Conservation (phyloP, 176 grass and related monocot species). For the Oryza brachyantha region DNA sequence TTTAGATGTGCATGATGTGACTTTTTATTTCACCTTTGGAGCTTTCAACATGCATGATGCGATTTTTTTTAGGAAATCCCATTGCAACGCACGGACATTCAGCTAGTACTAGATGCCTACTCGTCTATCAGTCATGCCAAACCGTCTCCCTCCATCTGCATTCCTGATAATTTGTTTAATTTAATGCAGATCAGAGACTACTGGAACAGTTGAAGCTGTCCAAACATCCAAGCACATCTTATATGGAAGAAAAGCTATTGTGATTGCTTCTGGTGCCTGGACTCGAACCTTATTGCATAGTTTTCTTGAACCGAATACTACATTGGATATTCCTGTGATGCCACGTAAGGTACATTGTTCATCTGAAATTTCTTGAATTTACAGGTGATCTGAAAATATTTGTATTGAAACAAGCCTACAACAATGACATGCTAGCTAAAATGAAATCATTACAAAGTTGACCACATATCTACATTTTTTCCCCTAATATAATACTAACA, state of each 20-base stretch:
- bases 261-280: slow-evolving; percentile 86
- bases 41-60: too few relatives aligned
- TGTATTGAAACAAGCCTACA: not conserved
- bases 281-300: slow-evolving; percentile 64
- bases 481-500: slow-evolving; percentile 6
- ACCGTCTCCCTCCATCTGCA: not conserved
- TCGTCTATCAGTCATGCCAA: not conserved
- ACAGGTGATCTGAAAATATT: slow-evolving; percentile 10
- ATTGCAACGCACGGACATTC: too few relatives aligned
- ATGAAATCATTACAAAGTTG: slow-evolving; percentile 3
- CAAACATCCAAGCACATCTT: slow-evolving; percentile 79
- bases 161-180: slow-evolving; percentile 20
- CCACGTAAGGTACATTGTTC: slow-evolving; percentile 72
- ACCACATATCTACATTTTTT: not conserved
- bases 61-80: too few relatives aligned
- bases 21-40: too few relatives aligned
- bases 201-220: slow-evolving; percentile 74
- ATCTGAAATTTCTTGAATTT: slow-evolving; percentile 26
- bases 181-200: slow-evolving; percentile 59
- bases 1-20: too few relatives aligned
- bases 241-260: slow-evolving; percentile 73
- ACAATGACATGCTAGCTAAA: slow-evolving; percentile 3
- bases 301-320: slow-evolving; percentile 52
- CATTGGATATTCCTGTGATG: slow-evolving; percentile 74
- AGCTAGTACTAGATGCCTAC: not conserved